These are phyloP conservation scores for Boletellus sp. DNA, from an alignment of 1,284 basidiomycete genomes.

Conservation along the genomic window DNA sequence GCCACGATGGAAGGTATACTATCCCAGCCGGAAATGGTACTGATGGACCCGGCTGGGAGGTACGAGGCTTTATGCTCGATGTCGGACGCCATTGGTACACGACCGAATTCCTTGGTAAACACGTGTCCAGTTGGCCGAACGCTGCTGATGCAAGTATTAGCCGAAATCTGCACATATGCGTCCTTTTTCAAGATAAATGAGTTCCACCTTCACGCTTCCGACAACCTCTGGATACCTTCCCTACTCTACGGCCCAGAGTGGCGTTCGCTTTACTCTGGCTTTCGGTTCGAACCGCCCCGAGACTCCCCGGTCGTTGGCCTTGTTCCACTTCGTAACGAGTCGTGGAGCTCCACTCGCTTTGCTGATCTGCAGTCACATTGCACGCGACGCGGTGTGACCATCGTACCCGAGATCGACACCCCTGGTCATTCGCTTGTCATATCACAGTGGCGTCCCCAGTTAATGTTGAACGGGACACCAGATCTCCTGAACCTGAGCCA, in stretches of 20 bases:
- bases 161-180: constrained; percentile 37
- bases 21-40: constrained; percentile 32
- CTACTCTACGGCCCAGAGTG: constrained; percentile 31
- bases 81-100: constrained; percentile 37
- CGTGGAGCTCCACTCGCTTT: constrained; percentile 31
- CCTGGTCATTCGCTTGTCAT: constrained; percentile 38
- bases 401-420: constrained; percentile 38
- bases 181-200: constrained; percentile 39
- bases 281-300: constrained; percentile 34
- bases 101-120: constrained; percentile 31
- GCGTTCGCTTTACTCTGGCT: constrained; percentile 36
- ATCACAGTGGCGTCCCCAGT: constrained; percentile 37
- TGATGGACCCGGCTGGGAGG: constrained; percentile 38
- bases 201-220: constrained; percentile 37
- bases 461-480: constrained; percentile 30
- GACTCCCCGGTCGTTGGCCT: constrained; percentile 28
- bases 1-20: constrained; percentile 5
- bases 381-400: constrained; percentile 28
- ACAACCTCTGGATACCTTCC: constrained; percentile 35
- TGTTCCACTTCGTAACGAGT: constrained; percentile 34
- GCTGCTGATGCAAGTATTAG: constrained; percentile 13
- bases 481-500: constrained; percentile 36
- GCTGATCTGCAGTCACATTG: constrained; percentile 33
- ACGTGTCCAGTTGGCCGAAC: not conserved
- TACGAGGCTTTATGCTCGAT: constrained; percentile 41